Evolutionary conservation across 1,284 basidiomycete species (phyloP), one percentile per base, ranked within the genome.

Genomic region (Ganoderma meredithae): DNA sequence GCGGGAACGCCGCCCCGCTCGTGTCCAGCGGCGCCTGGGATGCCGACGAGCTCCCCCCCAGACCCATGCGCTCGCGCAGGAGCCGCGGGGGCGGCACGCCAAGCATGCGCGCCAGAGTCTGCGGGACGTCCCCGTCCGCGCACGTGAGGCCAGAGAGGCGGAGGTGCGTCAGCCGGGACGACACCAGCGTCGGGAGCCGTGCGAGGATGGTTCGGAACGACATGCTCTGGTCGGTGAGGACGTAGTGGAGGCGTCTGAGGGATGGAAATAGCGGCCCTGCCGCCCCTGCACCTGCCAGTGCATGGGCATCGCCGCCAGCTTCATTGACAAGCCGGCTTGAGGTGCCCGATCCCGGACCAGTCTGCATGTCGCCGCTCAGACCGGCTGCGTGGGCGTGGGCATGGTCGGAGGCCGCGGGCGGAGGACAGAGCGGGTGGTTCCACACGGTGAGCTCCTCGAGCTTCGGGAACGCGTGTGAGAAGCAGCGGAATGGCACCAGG

Each of bases 391-490:
- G 55, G 36, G 33, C 17, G 19, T 47, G 17, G n/a, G 17, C 13
- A 22, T 59, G 55, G 49, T 36, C 41, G n/a, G 33, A 3, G 15
- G 41, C 1, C n/a, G 55, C 40, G 10, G 56, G 56, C n/a, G 17
- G 60, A 25, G 25, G 22, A 19, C 39, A 53, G 10, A 66, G 60
- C 19, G 65, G 65, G 40, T 66, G 65, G 31, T 62, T 66, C 65
- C 65, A 66, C 13, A 62, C 65, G 52, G 52, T 66, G 17, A 66
- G 65, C 60, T 66, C 65, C 27, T 60, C 60, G 19, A 66, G 53
- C 49, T 47, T 62, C 19, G 60, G 60, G 13, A 66, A 47, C 10
- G 41, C 12, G 22, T 62, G 60, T 27, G 40, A 17, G 41, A 66
- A 58, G 10, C 31, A 53, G 25, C 60, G 60, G 41, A 62, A 58